Base-by-base conservation (phyloP, 345 rosid genomes). In the Microthlaspi erraticum region DNA sequence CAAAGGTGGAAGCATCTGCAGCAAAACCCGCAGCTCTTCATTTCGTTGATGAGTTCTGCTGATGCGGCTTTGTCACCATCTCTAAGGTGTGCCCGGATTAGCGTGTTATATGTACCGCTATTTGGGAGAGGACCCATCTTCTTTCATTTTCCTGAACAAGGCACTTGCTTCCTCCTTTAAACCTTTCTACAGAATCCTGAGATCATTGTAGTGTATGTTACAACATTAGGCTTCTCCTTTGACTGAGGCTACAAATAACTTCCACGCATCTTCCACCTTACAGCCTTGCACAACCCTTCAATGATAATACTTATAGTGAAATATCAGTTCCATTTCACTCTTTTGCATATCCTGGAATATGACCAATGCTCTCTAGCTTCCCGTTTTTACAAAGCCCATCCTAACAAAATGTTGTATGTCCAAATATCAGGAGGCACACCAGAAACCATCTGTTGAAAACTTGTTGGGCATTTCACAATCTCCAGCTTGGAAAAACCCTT, bases 61-160 rank as follows among this genome's bases (percentile, higher is more conserved):
- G 56, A 46, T 11, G 5, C 17, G 0, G 8, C 1, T 46, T 2
- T 33, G 43, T 46, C 37, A 42, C 65, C 13, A 26, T 42, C 65
- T 60, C 14, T 9, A 43, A 61, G 66, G 1, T 1, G 3, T 11
- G 60, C 39, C 13, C 51, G 10, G 0, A 52, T 39, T 1, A 66
- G 12, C 0, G 19, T 41, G 29, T 66, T 66, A 39, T 52, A 66
- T 0, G 51, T 39, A 10, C 39, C 0, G 0, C 2, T 4, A 39
- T 7, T 0, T 23, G 37, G 71, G 0, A 66, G 9, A 52, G 9
- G 0, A n/a, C 1, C 72, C 72, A 0, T 74, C 59, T 10, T 43
- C 44, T 50, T 73, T 76, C 78, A 73, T 73, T 57, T 68, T 17
- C 6, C 11, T 50, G 3, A 68, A 50, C 75, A 73, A 20, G 8